Evolutionary conservation across 371 early-diverging fungal species (phyloP).

Genomic region (Rhizopus sp.): DNA sequence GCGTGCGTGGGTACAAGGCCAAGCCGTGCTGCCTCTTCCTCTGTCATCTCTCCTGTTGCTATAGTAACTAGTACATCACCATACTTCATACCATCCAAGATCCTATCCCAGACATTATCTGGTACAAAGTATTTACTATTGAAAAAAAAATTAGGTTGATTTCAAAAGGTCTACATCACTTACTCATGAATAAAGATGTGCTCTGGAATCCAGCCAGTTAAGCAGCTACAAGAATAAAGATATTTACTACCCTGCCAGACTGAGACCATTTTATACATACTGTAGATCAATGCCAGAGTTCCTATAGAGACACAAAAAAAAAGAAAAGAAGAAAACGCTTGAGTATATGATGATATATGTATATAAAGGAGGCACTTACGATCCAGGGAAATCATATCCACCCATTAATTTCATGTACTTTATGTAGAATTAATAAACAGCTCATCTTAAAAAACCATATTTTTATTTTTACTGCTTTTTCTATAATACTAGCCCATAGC

Average conservation of each 20-base stretch:
- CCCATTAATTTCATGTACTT: slow-evolving; percentile 92
- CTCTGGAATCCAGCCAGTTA: slow-evolving; percentile 95
- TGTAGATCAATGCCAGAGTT: slow-evolving; percentile 91
- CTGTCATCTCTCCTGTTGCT: slow-evolving; percentile 75
- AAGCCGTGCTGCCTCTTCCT: slow-evolving; percentile 62
- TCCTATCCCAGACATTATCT: slow-evolving; percentile 75
- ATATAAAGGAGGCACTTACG: slow-evolving; percentile 48
- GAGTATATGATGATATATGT: no score
- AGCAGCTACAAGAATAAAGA: slow-evolving; percentile 44
- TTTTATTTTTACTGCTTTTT: slow-evolving; percentile 70
- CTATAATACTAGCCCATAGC: slow-evolving; percentile 86
- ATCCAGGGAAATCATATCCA: slow-evolving; percentile 93
- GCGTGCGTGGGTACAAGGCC: slow-evolving; percentile 89
- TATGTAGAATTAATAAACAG: background rate
- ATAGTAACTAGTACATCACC: slow-evolving; percentile 69
- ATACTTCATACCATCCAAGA: slow-evolving; percentile 66
- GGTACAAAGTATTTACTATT: slow-evolving; percentile 57
- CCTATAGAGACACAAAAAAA: slow-evolving; percentile 24
- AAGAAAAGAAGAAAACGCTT: slow-evolving; percentile 2
- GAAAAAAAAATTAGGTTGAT: background rate
- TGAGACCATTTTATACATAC: slow-evolving; percentile 33
- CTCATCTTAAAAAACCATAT: background rate
- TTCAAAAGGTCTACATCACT: background rate
- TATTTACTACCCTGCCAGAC: background rate
- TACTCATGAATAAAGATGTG: slow-evolving; percentile 82